Conservation (phyloP, 345 rosid species). For the Moringa oleifera region DNA sequence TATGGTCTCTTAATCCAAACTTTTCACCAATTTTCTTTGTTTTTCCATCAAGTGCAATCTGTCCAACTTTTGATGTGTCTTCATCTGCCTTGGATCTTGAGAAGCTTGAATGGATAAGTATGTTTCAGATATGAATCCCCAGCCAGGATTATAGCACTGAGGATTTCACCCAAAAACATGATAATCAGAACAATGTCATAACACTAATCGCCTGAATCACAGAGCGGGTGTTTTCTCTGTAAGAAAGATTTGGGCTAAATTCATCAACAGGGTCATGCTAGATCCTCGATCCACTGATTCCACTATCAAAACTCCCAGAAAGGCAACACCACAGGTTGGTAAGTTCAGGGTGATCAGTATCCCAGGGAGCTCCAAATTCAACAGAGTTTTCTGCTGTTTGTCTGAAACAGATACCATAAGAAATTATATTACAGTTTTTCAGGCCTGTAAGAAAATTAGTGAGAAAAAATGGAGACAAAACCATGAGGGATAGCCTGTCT, state of each 20-base stretch:
- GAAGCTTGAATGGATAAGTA: neutral
- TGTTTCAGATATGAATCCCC: conserved; percentile 13
- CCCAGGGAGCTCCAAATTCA: conserved; percentile 57
- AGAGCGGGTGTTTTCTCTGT: conserved; percentile 33
- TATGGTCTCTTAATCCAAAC: conserved; percentile 15
- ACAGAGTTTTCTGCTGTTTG: conserved; percentile 72
- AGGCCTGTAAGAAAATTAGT: too few species aligned
- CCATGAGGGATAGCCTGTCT: conserved; percentile 68
- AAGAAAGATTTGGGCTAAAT: conserved; percentile 52
- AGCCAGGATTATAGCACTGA: conserved; percentile 53
- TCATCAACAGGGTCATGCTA: conserved; percentile 72
- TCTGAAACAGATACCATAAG: conserved; percentile 25
- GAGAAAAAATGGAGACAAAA: too few species aligned
- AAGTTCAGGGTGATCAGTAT: conserved; percentile 64
- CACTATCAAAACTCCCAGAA: conserved; percentile 50
- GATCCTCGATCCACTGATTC: conserved; percentile 36
- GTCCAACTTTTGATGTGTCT: conserved; percentile 10
- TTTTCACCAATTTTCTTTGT: conserved; percentile 19
- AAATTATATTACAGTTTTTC: too few species aligned
- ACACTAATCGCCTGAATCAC: conserved; percentile 45
- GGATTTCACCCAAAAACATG: conserved; percentile 77
- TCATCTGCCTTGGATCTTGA: conserved; percentile 23
- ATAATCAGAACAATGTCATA: too few species aligned
- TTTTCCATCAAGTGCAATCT: conserved; percentile 13
- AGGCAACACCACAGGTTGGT: conserved; percentile 65